Conservation (phyloP, 2,329 filamentous ascomycete species). For the Fusarium sp. region DNA sequence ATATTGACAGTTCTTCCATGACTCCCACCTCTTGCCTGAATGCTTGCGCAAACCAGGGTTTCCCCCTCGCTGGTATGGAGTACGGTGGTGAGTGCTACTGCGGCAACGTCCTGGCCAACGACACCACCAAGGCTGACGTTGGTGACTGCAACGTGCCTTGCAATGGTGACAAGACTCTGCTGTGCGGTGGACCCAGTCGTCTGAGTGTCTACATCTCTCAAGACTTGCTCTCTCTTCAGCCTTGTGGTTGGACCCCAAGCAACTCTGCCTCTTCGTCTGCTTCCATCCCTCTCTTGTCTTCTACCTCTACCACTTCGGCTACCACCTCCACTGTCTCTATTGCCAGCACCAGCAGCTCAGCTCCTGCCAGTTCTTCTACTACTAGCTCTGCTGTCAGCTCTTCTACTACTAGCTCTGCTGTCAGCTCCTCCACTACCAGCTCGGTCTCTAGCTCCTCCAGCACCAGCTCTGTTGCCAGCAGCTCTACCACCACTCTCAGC, state of each 20-base stretch:
- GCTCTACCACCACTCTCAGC: conserved; percentile 52
- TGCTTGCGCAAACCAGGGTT: conserved; percentile 61
- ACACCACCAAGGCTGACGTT: conserved; percentile 55
- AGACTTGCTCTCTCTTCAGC: conserved; percentile 66
- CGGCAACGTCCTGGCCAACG: conserved; percentile 67
- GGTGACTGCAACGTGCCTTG: conserved; percentile 67
- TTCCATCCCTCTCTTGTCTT: conserved; percentile 16
- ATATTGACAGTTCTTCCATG: conserved; percentile 55
- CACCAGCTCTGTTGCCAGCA: conserved; percentile 45
- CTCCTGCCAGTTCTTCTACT: conserved; percentile 2
- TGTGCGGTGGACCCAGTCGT: conserved; percentile 61
- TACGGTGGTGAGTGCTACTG: conserved; percentile 66
- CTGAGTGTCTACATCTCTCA: conserved; percentile 64
- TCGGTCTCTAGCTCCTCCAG: conserved; percentile 31
- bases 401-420: conserved; percentile 9
- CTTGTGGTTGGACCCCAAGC: conserved; percentile 59
- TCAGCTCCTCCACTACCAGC: conserved; percentile 22
- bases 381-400: conserved; percentile 7
- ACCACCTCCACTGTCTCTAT: conserved; percentile 15
- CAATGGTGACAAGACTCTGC: conserved; percentile 61
- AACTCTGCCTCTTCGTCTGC: conserved; percentile 21
- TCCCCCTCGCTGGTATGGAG: conserved; percentile 65
- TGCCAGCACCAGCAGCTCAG: conserved; percentile 4
- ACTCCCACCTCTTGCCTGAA: conserved; percentile 61
- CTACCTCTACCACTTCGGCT: conserved; percentile 25